A percentile compares a stretch with the other conserved stretches of the same genome.
Evolutionary conservation across 2,329 filamentous ascomycete species (phyloP).

Genomic region (Coniella vitis): DNA sequence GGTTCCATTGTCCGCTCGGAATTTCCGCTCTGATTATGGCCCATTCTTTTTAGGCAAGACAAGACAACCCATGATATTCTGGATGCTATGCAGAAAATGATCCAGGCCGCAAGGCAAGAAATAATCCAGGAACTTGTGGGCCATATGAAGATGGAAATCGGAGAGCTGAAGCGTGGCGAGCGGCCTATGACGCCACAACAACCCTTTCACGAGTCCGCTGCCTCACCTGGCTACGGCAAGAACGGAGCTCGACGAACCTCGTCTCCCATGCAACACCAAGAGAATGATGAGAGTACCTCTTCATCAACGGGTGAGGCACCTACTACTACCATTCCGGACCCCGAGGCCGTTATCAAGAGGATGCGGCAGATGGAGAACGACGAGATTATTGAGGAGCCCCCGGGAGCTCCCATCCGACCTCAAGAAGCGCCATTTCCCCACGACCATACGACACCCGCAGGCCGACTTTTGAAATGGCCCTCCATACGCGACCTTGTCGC

Average conservation of each 20-base stretch:
- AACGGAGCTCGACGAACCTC: conserved; percentile 3
- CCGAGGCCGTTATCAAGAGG: conserved; percentile 22
- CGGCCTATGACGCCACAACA: conserved; percentile 6
- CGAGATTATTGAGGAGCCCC: conserved; percentile 23
- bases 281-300: conserved; percentile 2
- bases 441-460: conserved; percentile 86
- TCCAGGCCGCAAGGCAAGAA: conserved; percentile 18
- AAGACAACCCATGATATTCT: conserved; percentile 55
- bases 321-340: conserved; percentile 8
- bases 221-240: neutral
- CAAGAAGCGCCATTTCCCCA: conserved; percentile 67
- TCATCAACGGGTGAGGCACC: conserved; percentile 8
- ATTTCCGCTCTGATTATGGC: conserved; percentile 1
- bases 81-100: conserved; percentile 42
- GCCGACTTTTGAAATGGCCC: conserved; percentile 68
- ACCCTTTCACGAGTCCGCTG: neutral
- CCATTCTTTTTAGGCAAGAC: conserved; percentile 44
- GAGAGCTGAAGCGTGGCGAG: conserved; percentile 15
- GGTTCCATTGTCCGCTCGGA: too few species aligned
- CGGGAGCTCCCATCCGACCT: conserved; percentile 35
- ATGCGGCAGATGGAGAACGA: conserved; percentile 26
- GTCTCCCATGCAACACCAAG: conserved; percentile 4
- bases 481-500: conserved; percentile 59
- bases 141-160: conserved; percentile 20
- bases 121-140: conserved; percentile 27